Evolutionary conservation across 2,329 filamentous ascomycete genomes (phyloP), one percentile per base, ranked within the genome.

Genomic region (Alternaria gansuensis): DNA sequence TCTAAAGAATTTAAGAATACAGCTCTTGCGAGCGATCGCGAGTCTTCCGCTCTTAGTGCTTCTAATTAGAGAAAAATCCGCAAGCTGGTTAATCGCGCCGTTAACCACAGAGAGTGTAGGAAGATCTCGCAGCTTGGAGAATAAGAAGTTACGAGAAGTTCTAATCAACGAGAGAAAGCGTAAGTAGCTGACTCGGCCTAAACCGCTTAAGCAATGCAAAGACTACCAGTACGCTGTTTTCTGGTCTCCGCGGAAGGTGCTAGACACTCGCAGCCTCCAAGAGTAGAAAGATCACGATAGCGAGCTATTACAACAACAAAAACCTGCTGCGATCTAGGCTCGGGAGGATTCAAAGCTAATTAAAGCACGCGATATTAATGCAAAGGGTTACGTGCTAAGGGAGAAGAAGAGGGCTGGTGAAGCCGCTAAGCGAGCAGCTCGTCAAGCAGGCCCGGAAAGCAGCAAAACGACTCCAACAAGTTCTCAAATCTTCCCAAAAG

Each of bases 231-330:
- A n/a, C n/a, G 57, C 40, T 41, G n/a, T 39, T 23, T 44, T 57
- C 50, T 54, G 44, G 49, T 57, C 53, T 26, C 58, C 53, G 29
- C 45, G 44, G 34, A 57, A 57, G 36, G 51, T 54, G 14, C 31
- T 28, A 29, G 45, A 50, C 29, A 51, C 51, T 33, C 57, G 45
- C 28, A 49, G 34, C 33, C 33, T 14, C 14, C 24, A 45, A 36
- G 40, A n/a, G 29, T 41, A 8, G 11, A 33, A 53, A 29, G 51
- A 45, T 8, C 34, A n/a, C 5, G 34, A 36, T 2, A 5, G 17
- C 2, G 4, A 36, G 14, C 14, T 13, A 7, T 5, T 36, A 36
- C 34, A 36, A 36, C 34, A 13, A 2, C 14, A 36, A 7, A 36
- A 36, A 36, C 14, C 34, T 7, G 34, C 10, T 10, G 5, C 34